Base-by-base conservation (phyloP, 2,329 filamentous ascomycete species). In the Xylaria multiplex region DNA sequence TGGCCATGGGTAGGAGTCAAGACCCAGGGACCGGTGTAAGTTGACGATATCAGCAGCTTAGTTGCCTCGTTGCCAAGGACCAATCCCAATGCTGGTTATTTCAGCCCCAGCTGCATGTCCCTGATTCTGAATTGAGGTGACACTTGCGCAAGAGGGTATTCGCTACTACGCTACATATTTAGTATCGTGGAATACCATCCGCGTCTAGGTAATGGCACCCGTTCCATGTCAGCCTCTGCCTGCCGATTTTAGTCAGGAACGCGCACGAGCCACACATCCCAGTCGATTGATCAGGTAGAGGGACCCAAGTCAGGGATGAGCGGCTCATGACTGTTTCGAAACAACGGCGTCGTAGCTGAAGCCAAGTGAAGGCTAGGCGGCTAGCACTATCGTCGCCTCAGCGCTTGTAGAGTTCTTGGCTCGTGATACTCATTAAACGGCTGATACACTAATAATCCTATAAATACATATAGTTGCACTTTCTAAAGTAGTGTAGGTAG, bases 51-150 rank as follows among this genome's bases (percentile, higher is more conserved):
- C n/a, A 43, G 55, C 13, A 55, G 55, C 22, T 48, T 13, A 24
- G 32, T 32, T 52, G 35, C 43, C 22, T 13, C n/a, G n/a, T 27
- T 32, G 56, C 37, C 22, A 61, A 60, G 57, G 19, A 6, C 62
- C 52, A 56, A 61, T 61, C 45, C 50, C 8, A 7, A 57, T 30
- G 37, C 52, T 30, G 27, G 62, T 52, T 30, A 32, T 6, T 61
- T 65, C 62, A 65, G 62, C 62, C 37, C 50, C 42, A 53, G 57
- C 42, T 60, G 56, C 50, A 60, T 22, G 13, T 27, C 56, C 62
- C 57, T 55, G 19, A 30, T 14, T 6, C 11, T 35, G 22, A 62
- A 22, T 43, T 42, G 13, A 5, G 24, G 19, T 37, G 42, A 48
- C 50, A 50, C 42, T 37, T 32, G 16, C 30, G 40, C 11, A 19